A percentile compares a stretch with the other conserved stretches of the same genome.
Evolutionary conservation across 2,329 filamentous ascomycete genomes (phyloP).

Genomic region (Eurotiales sp.): DNA sequence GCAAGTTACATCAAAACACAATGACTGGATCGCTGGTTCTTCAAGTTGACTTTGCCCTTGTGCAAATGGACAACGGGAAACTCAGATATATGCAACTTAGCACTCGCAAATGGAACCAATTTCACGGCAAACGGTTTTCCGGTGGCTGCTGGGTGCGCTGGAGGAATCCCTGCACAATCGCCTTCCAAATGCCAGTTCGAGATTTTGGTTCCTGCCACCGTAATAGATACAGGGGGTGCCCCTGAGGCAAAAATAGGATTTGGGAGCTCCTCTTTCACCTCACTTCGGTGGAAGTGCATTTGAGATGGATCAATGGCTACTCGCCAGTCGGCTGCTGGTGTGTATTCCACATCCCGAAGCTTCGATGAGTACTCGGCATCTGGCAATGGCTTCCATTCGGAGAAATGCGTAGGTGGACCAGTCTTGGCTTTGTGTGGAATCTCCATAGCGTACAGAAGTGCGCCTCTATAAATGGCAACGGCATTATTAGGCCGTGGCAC

Average conservation of each 20-base stretch:
- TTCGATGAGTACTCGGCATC: conserved; percentile 8
- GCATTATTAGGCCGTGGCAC: conserved; percentile 13
- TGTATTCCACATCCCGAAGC: conserved; percentile 14
- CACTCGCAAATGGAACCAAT: conserved; percentile 14
- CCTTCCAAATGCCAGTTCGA: conserved; percentile 13
- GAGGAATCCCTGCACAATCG: conserved; percentile 12
- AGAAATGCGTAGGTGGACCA: conserved; percentile 11
- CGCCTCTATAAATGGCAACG: conserved; percentile 14
- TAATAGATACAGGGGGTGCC: conserved; percentile 12
- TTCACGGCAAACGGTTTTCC: conserved; percentile 13
- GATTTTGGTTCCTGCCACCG: conserved; percentile 12
- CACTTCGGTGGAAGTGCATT: conserved; percentile 8
- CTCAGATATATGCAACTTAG: conserved; percentile 14
- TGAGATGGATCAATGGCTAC: conserved; percentile 15
- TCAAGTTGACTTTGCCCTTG: conserved; percentile 5
- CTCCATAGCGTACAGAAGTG: conserved; percentile 14
- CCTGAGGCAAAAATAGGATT: conserved; percentile 14
- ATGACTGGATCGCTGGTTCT: conserved; percentile 1
- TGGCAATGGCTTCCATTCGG: conserved; percentile 12
- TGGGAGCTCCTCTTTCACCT: conserved; percentile 6
- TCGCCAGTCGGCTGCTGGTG: conserved; percentile 11
- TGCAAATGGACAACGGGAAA: conserved; percentile 10
- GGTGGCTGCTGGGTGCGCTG: conserved; percentile 6
- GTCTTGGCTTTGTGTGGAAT: conserved; percentile 13
- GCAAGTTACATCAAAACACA: conserved; percentile 4